Conservation (phyloP, 441 rosid genomes). For the Jatropha multifida region DNA sequence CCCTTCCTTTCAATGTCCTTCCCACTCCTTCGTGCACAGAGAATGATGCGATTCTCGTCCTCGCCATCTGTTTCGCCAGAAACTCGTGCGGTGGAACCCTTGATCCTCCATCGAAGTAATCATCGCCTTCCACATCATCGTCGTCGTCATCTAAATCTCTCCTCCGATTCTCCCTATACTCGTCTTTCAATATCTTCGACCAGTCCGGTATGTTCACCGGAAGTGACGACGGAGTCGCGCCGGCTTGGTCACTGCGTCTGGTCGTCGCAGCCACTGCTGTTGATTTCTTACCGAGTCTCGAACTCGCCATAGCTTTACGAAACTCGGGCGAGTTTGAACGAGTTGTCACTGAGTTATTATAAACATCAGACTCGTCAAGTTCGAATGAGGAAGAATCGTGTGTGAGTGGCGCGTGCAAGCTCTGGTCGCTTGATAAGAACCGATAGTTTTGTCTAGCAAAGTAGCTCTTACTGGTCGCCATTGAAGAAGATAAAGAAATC, state of each 20-base stretch:
- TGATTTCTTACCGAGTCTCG: constrained; percentile 36
- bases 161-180: constrained; percentile 51
- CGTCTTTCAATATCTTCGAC: constrained; percentile 84
- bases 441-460: constrained; percentile 59
- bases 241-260: constrained; percentile 27
- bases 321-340: constrained; percentile 56
- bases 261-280: neutral
- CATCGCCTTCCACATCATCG: constrained; percentile 50
- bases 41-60: constrained; percentile 50
- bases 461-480: constrained; percentile 76
- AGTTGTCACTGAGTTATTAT: constrained; percentile 29
- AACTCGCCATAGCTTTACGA: constrained; percentile 31
- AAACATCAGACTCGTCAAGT: constrained; percentile 84
- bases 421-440: constrained; percentile 51
- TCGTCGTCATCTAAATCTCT: constrained; percentile 42
- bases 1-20: constrained; percentile 80
- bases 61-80: constrained; percentile 46
- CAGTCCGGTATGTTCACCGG: constrained; percentile 94
- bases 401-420: constrained; percentile 24
- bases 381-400: constrained; percentile 52
- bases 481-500: constrained; percentile 4
- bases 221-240: constrained; percentile 52
- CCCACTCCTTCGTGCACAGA: constrained; percentile 77
- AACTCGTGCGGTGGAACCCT: constrained; percentile 92
- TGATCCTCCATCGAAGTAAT: constrained; percentile 39